Base-by-base conservation (phyloP, 169 alveolate species). In the Perkinsus olseni region DNA sequence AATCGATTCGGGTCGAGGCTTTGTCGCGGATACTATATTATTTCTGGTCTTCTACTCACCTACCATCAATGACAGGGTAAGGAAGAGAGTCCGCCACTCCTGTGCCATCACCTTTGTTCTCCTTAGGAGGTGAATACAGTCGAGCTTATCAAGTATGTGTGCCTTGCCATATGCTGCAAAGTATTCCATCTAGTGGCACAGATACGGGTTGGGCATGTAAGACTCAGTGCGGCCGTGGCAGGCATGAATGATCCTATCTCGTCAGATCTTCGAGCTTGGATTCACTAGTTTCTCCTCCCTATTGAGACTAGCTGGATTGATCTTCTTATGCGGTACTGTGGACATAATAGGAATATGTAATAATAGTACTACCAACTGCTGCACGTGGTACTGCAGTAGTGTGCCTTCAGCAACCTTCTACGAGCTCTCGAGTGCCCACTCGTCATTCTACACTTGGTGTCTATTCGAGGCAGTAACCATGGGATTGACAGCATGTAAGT, bases 401-500 rank as follows among this genome's bases (percentile, higher is more conserved):
- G 28, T 91, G 93, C 51, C 11, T 11, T 62, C 34, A 62, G 82
- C 37, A 21, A 74, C 93, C 91, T 96, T 97, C 82, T 97, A 94
- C 92, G 93, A 91, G 11, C 91, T 94, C 36, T 74, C 96, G 38
- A 93, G 95, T 31, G 94, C 93, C 93, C 96, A 95, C 38, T 94
- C 97, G 24, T 96, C 98, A n/a, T 96, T 97, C 92, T 96, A 97
- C 93, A 91, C 96, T 4, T 97, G 98, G 98, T 74, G 97, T 51
- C 94, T 97, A 90, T 97, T 97, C 94, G 98, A 97, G 92, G 94
- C 51, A 40, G 74, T 40, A 10, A 37, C 38, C 13, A 74, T 74
- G 37, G 94, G 82, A 39, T 31, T 40, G 3, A 91, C 50, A 40
- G 92, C 92, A n/a, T 38, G 74, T 28, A 91, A 38, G 50, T 4